Base-by-base conservation (phyloP, 352 stramenopile species). In the Phytopythium mirpurense region DNA sequence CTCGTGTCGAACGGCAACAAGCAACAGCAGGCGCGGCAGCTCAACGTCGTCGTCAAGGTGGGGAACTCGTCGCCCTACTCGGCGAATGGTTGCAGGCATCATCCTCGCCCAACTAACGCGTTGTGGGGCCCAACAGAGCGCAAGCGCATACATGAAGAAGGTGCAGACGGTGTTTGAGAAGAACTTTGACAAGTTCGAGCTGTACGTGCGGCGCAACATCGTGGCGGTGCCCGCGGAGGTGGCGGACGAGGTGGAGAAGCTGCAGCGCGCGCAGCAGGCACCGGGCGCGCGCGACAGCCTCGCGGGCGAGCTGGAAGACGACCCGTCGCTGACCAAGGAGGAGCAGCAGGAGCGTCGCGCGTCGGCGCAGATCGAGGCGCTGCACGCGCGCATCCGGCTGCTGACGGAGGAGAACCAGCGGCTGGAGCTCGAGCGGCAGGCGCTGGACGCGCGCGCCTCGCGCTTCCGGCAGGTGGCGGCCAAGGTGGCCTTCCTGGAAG, bases 101-200 rank as follows among this genome's bases (percentile, higher is more conserved):
- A 5, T 32, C 29, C 29, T 32, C 5, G 5, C 29, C 5, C 5
- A 5, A 9, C 16, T 1, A 34, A 23, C 24, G 16, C 41, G 11
- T 7, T 3, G 12, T 40, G 0, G 23, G 38, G 1, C 31, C 10
- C 7, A 56, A 3, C 27, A 91, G 78, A 62, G 72, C 31, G 76
- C 78, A 11, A 72, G 51, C 29, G 70, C 74, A 47, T 91, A 87
- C 51, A 89, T 90, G 65, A 34, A 65, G 14, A 68, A 73, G 27
- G 70, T 92, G 10, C 67, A 84, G 51, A 60, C 55, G 19, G 66
- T 63, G n/a, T 88, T 92, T 43, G 70, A 78, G 34, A 88, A 84
- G 55, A 92, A 92, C 56, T 92, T 92, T 55, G 77, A 86, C 65
- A 92, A 92, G 57, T 86, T 92, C 45, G 82, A 90, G 55, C 57